Evolutionary conservation across 2,329 filamentous ascomycete genomes (phyloP), one percentile per base, ranked within the genome.

Genomic region (Cercospora zeina): DNA sequence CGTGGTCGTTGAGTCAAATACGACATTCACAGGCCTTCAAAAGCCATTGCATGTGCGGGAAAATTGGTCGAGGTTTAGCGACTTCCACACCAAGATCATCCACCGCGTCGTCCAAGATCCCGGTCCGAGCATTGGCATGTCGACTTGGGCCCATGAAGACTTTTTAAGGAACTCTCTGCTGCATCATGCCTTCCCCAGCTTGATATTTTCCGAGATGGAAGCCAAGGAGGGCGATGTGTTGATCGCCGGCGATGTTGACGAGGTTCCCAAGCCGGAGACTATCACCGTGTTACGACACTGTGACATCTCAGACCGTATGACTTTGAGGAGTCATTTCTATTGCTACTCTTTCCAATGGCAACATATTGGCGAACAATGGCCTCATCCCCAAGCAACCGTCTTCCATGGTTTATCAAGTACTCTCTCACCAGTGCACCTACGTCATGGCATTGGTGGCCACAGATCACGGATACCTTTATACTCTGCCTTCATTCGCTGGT

Each of bases 31-130:
- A 14, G 81, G 81, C 36, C 75, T 75, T 1, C 73, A 78, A 8
- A 88, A 88, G 74, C 79, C 82, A 1, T 76, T 87, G 11, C 71
- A 78, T 36, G 77, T 87, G 61, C 75, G 77, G 62, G 77, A 83
- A 11, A 83, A 83, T 72, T 81, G 83, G 78, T 72, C 77, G 24
- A 74, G 74, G 6, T 86, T 88, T 68, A 68, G 73, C 11, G 71
- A 77, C 11, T 89, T 83, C 69, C 79, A 82, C 65, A 73, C 81
- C 66, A 85, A 88, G 76, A 86, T 88, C 67, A 83, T 88, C 62
- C 83, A 86, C 68, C 83, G 84, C 67, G 74, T 82, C 42, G 74
- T 87, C 9, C 71, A 80, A 9, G 71, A 73, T 49, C 34, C 82
- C 79, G 3, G 70, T 74, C 0, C 75, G 69, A 24, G 78, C 78